phyloP scores from a whole-genome alignment of 2,329 filamentous ascomycete species.

The Diaporthe helianthi region DNA sequence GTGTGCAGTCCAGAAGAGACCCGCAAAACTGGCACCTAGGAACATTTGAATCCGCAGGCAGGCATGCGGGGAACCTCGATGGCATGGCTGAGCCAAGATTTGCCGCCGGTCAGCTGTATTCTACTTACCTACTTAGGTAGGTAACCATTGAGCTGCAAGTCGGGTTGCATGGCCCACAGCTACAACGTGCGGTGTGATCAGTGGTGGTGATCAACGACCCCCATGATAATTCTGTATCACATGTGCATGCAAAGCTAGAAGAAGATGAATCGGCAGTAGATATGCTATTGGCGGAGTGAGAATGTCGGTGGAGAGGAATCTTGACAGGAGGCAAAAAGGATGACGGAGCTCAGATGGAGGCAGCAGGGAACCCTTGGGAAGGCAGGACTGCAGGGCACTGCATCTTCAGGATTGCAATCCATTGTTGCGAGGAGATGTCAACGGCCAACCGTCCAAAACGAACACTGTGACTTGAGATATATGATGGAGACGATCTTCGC shows the following conservation, averaged over 20 bases:
- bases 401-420: background rate
- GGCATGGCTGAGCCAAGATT: background rate
- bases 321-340: background rate
- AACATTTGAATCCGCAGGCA: background rate
- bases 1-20: background rate
- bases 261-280: background rate
- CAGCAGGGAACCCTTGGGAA: background rate
- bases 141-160: conserved; percentile 4
- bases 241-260: background rate
- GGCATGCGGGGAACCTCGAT: conserved; percentile 13
- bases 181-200: conserved; percentile 5
- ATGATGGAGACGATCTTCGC: background rate
- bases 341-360: background rate
- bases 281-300: background rate
- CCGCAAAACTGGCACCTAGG: background rate
- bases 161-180: background rate
- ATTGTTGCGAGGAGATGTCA: background rate
- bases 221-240: background rate
- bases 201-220: background rate
- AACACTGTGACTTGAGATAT: background rate
- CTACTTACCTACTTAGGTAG: no score
- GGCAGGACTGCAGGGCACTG: background rate
- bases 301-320: background rate
- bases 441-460: background rate
- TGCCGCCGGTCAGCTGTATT: conserved; percentile 6